Conservation (phyloP, 1,284 basidiomycete genomes). For the Vanrija humicola region DNA sequence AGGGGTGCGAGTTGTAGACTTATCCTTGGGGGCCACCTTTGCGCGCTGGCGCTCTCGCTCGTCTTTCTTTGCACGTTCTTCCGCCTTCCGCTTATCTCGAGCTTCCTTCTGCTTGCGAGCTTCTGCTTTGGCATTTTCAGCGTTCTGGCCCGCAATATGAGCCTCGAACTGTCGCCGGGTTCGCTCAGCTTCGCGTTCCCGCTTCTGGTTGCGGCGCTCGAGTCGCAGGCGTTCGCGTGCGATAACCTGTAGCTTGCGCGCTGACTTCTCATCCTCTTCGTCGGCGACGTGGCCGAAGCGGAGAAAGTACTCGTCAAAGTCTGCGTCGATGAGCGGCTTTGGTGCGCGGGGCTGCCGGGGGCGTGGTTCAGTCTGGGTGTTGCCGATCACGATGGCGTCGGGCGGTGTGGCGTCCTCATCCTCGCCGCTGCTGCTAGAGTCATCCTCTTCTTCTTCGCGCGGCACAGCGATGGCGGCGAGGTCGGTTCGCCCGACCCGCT, state of each 20-base stretch:
- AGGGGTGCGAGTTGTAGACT: background rate
- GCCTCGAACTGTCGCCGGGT: slow-evolving; percentile 27
- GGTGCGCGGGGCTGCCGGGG: slow-evolving; percentile 6
- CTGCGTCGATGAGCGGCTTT: slow-evolving; percentile 25
- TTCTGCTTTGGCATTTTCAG: background rate
- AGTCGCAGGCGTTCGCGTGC: slow-evolving; percentile 24
- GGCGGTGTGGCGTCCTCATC: slow-evolving; percentile 14
- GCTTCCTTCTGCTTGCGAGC: slow-evolving; percentile 8
- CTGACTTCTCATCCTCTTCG: slow-evolving; percentile 23
- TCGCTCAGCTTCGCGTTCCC: slow-evolving; percentile 21
- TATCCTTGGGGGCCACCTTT: background rate
- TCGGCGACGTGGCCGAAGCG: slow-evolving; percentile 29
- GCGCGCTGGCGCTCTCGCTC: background rate
- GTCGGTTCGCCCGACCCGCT: slow-evolving; percentile 13
- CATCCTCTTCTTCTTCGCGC: slow-evolving; percentile 9
- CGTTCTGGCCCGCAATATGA: slow-evolving; percentile 8
- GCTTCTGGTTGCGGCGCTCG: slow-evolving; percentile 27
- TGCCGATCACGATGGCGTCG: slow-evolving; percentile 38
- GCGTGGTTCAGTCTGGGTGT: slow-evolving; percentile 23
- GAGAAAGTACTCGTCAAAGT: slow-evolving; percentile 40
- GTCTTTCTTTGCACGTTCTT: background rate
- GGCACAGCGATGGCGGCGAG: slow-evolving; percentile 15
- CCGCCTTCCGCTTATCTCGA: slow-evolving; percentile 2
- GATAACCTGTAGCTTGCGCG: slow-evolving; percentile 28
- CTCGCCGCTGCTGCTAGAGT: background rate